Evolutionary conservation across 495 filamentous ascomycete species (phyloP).

Genomic region (Neurospora sp.): DNA sequence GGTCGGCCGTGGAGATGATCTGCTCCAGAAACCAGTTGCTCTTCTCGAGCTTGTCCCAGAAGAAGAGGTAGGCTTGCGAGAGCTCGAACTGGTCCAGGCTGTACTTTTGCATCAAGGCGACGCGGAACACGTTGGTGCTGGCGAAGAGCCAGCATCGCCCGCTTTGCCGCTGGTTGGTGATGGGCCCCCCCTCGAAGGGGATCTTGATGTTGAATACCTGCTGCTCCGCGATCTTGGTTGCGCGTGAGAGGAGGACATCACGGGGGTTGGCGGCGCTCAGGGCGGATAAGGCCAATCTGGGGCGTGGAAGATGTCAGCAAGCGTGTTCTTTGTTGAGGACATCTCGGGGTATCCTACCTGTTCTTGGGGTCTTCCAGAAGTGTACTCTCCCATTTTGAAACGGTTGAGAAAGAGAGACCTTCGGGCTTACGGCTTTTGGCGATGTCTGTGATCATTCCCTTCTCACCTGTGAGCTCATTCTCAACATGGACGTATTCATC

Average conservation of each 20-base stretch:
- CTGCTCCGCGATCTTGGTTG: slow-evolving; percentile 50
- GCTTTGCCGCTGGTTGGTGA: slow-evolving; percentile 72
- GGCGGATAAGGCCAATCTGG: slow-evolving; percentile 56
- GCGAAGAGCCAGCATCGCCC: slow-evolving; percentile 90
- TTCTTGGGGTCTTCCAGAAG: slow-evolving; percentile 56
- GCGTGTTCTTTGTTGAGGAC: background rate
- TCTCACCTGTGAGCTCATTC: slow-evolving; percentile 4
- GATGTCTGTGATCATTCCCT: background rate
- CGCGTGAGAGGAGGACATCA: slow-evolving; percentile 44
- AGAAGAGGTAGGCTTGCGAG: slow-evolving; percentile 82
- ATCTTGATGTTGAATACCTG: slow-evolving; percentile 79
- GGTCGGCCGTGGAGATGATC: slow-evolving; percentile 59
- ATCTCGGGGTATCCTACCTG: slow-evolving; percentile 24
- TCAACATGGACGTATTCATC: slow-evolving; percentile 41
- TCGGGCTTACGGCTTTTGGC: slow-evolving; percentile 21
- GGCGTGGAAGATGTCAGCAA: background rate
- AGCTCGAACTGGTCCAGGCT: slow-evolving; percentile 72
- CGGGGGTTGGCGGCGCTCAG: slow-evolving; percentile 47
- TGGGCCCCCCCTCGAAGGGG: slow-evolving; percentile 68
- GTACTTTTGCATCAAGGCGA: slow-evolving; percentile 73
- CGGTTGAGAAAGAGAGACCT: slow-evolving; percentile 34
- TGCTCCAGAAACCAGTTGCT: slow-evolving; percentile 80
- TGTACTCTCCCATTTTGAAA: slow-evolving; percentile 48
- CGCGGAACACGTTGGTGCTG: slow-evolving; percentile 74
- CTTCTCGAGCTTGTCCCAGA: slow-evolving; percentile 92